Base-by-base conservation (phyloP, 495 filamentous ascomycete species). In the Neurospora africana region DNA sequence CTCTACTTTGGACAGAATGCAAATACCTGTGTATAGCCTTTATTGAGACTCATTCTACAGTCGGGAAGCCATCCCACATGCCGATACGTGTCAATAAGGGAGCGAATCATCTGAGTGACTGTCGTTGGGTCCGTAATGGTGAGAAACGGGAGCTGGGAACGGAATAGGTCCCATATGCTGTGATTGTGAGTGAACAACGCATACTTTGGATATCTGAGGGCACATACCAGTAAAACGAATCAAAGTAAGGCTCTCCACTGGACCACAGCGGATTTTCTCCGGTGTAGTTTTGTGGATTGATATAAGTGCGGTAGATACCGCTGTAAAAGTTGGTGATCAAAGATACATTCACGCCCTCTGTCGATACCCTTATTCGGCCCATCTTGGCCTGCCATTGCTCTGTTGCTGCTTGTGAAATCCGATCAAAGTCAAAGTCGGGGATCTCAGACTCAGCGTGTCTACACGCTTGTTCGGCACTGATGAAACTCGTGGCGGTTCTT, bases 231-330 rank as follows among this genome's bases (percentile, higher is more conserved):
- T 93, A 94, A 72, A 88, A 93, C n/a, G 89, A 91, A 78, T 94
- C 91, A 75, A 89, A 94, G 74, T 94, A 93, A 15, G 92, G 91
- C 80, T 93, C 91, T 35, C 81, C 83, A 40, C 87, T 91, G 10
- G 87, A 72, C 89, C 91, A 94, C 0, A 90, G 76, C 9, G 91
- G 91, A 71, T 93, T 94, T 76, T 94, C 91, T 0, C 91, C 91
- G 0, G 91, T 93, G 75, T 92, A 92, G 71, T 93, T 90, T 76
- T 93, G 91, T 5, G 91, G 91, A 58, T 88, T 90, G 40, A 92
- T 85, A 86, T 92, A 87, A 8, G 90, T 87, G 27, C 91, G 83
- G 76, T 93, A 93, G 9, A 89, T 84, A 2, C 89, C 91, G 69
- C 87, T 91, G 84, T 89, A 92, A 78, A 93, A 92, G 68, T 87